phyloP scores from a whole-genome alignment of 257 asterid genomes.

The Nicotiana undulata region DNA sequence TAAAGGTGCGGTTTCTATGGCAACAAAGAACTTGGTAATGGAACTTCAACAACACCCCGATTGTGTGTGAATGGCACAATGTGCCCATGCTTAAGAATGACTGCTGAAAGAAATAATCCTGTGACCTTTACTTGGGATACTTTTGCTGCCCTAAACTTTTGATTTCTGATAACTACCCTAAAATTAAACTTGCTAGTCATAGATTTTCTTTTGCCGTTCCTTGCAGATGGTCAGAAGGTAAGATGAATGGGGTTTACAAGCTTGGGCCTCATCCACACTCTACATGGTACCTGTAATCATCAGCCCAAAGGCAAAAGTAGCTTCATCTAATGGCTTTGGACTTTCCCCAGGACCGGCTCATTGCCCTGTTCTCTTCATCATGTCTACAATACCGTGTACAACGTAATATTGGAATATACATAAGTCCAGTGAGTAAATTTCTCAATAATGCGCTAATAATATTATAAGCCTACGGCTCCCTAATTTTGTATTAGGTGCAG shows the following conservation, averaged over 20 bases:
- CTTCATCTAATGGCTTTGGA: neutral
- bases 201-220: neutral
- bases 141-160: neutral
- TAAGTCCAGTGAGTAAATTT: neutral
- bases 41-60: neutral
- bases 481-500: no score
- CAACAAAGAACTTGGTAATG: neutral
- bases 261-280: neutral
- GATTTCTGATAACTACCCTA: neutral
- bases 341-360: neutral
- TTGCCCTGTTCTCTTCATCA: neutral
- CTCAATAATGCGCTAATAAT: neutral
- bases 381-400: neutral
- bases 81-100: neutral
- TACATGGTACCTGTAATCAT: neutral
- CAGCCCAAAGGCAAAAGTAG: neutral
- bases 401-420: neutral
- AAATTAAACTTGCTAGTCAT: neutral
- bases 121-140: neutral
- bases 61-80: neutral
- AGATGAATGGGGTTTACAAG: neutral
- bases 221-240: neutral
- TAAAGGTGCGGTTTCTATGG: neutral
- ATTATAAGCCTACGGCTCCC: no score
- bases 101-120: neutral